Base-by-base conservation (phyloP, 441 rosid species). In the Viola pubescens region DNA sequence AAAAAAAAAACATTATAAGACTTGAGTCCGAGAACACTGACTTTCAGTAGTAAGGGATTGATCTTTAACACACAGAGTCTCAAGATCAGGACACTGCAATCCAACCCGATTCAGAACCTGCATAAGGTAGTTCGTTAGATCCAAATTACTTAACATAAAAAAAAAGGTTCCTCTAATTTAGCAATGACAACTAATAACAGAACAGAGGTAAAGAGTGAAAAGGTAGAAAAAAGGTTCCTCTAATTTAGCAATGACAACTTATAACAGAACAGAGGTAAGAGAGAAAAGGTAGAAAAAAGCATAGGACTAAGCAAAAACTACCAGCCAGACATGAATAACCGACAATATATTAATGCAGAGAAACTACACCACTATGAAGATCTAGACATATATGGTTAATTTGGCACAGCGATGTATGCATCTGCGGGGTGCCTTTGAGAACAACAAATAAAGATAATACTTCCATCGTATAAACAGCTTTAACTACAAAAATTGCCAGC, bases 21-120 rank as follows among this genome's bases (percentile, higher is more conserved):
- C 9, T 62, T 52, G 42, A 74, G 65, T 50, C 45, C 26, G 68
- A 64, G 50, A 63, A 65, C 69, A 71, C 92, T 67, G n/a, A 94
- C 98, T 78, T 71, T 89, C 97, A 74, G 74, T 65, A 5, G 89
- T 41, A 63, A 89, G 91, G 60, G 82, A 75, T 65, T 83, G 91
- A 76, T 94, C 97, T 65, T 88, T 94, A 52, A 94, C 59, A 75
- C 78, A 79, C 60, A 90, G 52, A 54, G 75, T 74, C 60, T 79
- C 94, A 53, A 94, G 89, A 62, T 90, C 96, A 70, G 85, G 79
- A 74, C 99, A 90, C 26, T 77, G 80, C 72, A 90, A 71, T 64
- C 83, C 81, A 63, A 76, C 81, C 78, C 83, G 79, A 69, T 70
- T 73, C 58, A 94, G 82, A 54, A 85, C 81, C 88, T 74, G 19